Evolutionary conservation across 768 basidiomycete species (phyloP).

Genomic region (Rhodocollybia butyracea): DNA sequence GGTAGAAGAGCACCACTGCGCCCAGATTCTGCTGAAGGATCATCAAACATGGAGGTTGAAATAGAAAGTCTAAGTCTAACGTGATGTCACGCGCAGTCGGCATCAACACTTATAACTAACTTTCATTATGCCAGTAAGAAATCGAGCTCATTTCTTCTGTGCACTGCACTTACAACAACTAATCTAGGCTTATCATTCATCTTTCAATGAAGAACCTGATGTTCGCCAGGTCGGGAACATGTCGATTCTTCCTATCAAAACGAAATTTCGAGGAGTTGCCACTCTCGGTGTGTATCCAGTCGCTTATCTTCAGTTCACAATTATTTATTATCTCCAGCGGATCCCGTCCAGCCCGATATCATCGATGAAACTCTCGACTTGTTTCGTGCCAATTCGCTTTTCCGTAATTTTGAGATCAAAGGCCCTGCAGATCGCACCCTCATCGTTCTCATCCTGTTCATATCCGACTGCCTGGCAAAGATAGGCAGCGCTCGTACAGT

Average conservation of each 20-base stretch:
- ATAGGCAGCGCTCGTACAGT: conserved; percentile 69
- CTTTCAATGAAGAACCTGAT: conserved; percentile 84
- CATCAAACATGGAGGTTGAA: conserved; percentile 18
- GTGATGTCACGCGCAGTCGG: conserved; percentile 5
- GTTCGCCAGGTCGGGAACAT: conserved; percentile 86
- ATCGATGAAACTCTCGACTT: conserved; percentile 95
- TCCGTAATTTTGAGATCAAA: conserved; percentile 99
- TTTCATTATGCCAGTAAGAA: conserved; percentile 19
- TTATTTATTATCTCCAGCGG: conserved; percentile 47
- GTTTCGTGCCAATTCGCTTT: conserved; percentile 98
- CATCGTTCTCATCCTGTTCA: conserved; percentile 96
- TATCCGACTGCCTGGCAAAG: conserved; percentile 95
- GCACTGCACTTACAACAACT: conserved; percentile 11
- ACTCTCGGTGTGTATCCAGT: conserved; percentile 54
- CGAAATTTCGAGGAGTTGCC: conserved; percentile 90
- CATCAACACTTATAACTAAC: conserved; percentile 2
- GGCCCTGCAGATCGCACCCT: conserved; percentile 93
- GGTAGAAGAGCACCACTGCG: conserved; percentile 47
- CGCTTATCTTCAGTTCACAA: conserved; percentile 9
- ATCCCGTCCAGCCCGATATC: conserved; percentile 78
- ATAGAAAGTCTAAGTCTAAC: not conserved
- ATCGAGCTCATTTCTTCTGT: not conserved
- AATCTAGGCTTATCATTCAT: conserved; percentile 90
- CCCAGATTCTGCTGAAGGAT: conserved; percentile 7
- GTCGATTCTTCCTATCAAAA: conserved; percentile 85